Evolutionary conservation across 495 filamentous ascomycete species (phyloP), one percentile per base, ranked within the genome.

Genomic region (Xanthoparmelia taractica): DNA sequence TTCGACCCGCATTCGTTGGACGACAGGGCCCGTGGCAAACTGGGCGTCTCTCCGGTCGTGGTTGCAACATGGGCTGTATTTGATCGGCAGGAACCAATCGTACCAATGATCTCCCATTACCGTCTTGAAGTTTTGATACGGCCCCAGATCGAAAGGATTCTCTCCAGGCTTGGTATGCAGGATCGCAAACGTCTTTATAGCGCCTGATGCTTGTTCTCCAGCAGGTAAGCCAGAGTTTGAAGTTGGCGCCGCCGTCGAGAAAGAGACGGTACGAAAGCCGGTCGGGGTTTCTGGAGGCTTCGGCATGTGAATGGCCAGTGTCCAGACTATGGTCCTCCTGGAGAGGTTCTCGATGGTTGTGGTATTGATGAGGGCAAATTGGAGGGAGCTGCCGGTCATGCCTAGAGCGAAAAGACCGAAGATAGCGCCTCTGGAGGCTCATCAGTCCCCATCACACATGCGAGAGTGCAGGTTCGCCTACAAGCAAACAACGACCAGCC

Each of bases 291-390:
- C 60, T 71, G 69, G 52, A 70, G 79, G 62, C 57, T 65, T 67
- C 83, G 87, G 37, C 37, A 91, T 82, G n/a, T 84, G 82, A 20
- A 96, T 78, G 12, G 92, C 92, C 8, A 97, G 75, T 31, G 84
- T 83, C 75, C 89, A 87, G 17, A 88, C 83, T 40, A 82, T 82
- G 27, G 75, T 79, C 29, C 77, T 79, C 43, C 79, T 78, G 40
- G 79, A 83, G 25, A 96, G 72, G 58, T 86, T 85, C 71, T 97
- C 92, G 47, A 97, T 85, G 15, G 91, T 94, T 1, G 90, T 93
- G 47, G 87, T 75, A 68, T 96, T 96, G 34, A 78, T 60, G 38
- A 85, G 69, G 52, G 85, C 82, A 64, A 92, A 82, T 66, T 90
- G 84, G 13, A 87, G 64, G 1, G 87, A 87, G 41, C 83, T 92